A percentile compares a stretch with the other conserved stretches of the same genome.
phyloP scores from a whole-genome alignment of 805 yeast genomes.

The Ogataea dorogensis region DNA sequence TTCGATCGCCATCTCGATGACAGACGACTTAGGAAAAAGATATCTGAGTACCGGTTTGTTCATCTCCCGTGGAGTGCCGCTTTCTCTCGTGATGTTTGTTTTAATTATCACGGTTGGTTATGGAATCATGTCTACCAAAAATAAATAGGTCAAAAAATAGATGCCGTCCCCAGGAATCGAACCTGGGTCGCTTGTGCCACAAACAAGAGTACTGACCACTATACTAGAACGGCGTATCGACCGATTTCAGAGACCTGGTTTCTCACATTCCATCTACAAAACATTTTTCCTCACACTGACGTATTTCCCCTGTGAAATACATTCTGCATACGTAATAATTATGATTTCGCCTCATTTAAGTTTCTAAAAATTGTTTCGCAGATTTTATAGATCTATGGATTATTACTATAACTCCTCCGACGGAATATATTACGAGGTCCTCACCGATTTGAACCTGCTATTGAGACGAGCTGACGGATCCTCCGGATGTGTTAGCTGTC shows the following conservation, averaged over 20 bases:
- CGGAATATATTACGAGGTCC: conserved; percentile 13
- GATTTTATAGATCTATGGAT: conserved; percentile 12
- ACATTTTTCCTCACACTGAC: no score
- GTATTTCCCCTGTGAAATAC: no score
- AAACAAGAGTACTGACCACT: conserved; percentile 32
- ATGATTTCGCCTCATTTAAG: no score
- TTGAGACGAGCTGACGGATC: conserved; percentile 8
- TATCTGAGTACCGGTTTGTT: conserved; percentile 47
- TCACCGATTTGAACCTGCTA: conserved; percentile 1
- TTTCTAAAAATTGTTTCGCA: no score
- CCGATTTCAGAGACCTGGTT: neutral
- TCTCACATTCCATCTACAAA: no score
- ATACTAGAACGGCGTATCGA: conserved; percentile 28
- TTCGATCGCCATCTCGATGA: conserved; percentile 55
- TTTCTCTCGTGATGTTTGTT: conserved; percentile 44
- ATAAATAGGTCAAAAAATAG: conserved; percentile 9
- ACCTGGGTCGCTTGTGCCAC: conserved; percentile 33
- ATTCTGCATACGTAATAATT: no score
- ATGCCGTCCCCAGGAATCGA: conserved; percentile 29
- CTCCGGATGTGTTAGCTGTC: conserved; percentile 30
- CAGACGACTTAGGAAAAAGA: conserved; percentile 53
- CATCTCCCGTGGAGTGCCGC: conserved; percentile 53
- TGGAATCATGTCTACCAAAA: conserved; percentile 41
- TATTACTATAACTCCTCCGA: conserved; percentile 4
- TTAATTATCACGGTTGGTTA: conserved; percentile 49